These are phyloP conservation scores for Vanilla planifolia DNA, from an alignment of 106 monocot genomes.

Conservation along the genomic window DNA sequence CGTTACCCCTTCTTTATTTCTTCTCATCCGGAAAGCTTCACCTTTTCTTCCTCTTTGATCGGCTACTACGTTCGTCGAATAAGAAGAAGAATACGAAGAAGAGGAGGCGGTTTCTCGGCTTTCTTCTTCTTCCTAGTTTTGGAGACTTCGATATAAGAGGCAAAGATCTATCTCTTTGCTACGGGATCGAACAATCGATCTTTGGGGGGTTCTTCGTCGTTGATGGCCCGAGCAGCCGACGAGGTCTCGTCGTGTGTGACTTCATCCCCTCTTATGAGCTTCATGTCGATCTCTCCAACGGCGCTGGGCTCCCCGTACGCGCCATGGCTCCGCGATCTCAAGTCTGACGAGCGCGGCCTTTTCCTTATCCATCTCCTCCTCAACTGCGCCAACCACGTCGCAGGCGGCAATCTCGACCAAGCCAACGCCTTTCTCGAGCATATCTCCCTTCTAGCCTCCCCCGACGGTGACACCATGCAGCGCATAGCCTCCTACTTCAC, in stretches of 20 bases:
- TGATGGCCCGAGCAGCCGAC: constrained; percentile 14
- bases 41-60: too few species aligned
- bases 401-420: constrained; percentile 34
- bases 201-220: neutral
- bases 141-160: too few species aligned
- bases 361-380: constrained; percentile 69
- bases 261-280: constrained; percentile 37
- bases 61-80: too few species aligned
- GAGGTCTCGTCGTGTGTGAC: constrained; percentile 37
- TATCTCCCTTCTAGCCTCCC: constrained; percentile 51
- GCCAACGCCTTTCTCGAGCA: constrained; percentile 52
- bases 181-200: neutral
- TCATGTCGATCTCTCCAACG: constrained; percentile 41
- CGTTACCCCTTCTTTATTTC: too few species aligned
- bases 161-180: neutral
- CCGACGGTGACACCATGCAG: constrained; percentile 75
- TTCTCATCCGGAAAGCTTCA: too few species aligned
- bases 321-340: constrained; percentile 43
- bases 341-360: constrained; percentile 68
- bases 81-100: too few species aligned
- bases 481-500: constrained; percentile 62
- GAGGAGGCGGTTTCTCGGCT: too few species aligned
- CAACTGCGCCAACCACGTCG: constrained; percentile 59
- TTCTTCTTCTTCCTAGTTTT: too few species aligned
- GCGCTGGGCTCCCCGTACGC: constrained; percentile 4